phyloP scores from a whole-genome alignment of 2,329 filamentous ascomycete species.

The Pseudocercospora crystallina region DNA sequence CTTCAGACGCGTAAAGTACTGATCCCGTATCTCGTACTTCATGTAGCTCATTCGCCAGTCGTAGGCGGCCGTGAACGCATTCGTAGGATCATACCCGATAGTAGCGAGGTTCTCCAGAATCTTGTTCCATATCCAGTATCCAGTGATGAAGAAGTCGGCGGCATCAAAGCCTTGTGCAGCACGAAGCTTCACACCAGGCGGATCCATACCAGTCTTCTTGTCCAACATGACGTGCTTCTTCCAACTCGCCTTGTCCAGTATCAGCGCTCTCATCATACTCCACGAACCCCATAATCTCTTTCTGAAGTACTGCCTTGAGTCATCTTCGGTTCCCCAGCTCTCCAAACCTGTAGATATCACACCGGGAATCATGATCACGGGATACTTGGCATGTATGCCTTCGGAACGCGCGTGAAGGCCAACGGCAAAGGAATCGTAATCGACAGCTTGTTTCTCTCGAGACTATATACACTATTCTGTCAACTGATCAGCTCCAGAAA shows the following conservation, averaged over 20 bases:
- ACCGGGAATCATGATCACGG: slow-evolving; percentile 94
- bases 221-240: slow-evolving; percentile 97
- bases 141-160: slow-evolving; percentile 86
- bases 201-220: slow-evolving; percentile 85
- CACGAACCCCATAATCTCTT: slow-evolving; percentile 96
- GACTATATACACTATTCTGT: slow-evolving; percentile 54
- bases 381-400: slow-evolving; percentile 78
- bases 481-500: slow-evolving; percentile 27
- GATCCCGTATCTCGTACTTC: slow-evolving; percentile 86
- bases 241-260: slow-evolving; percentile 91
- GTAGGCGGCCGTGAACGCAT: slow-evolving; percentile 68
- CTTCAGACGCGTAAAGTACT: slow-evolving; percentile 91
- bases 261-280: slow-evolving; percentile 96
- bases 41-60: slow-evolving; percentile 92
- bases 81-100: slow-evolving; percentile 89
- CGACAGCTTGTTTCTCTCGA: slow-evolving; percentile 81
- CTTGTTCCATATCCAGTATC: slow-evolving; percentile 99
- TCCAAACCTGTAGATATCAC: slow-evolving; percentile 97
- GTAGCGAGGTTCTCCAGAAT: slow-evolving; percentile 96
- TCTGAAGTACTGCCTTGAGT: slow-evolving; percentile 85
- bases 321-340: slow-evolving; percentile 88
- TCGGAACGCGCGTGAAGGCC: slow-evolving; percentile 79
- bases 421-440: slow-evolving; percentile 91
- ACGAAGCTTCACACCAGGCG: slow-evolving; percentile 82
- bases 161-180: slow-evolving; percentile 97